phyloP scores from a whole-genome alignment of 179 eudicot genomes.

The Spinacia oleracea region DNA sequence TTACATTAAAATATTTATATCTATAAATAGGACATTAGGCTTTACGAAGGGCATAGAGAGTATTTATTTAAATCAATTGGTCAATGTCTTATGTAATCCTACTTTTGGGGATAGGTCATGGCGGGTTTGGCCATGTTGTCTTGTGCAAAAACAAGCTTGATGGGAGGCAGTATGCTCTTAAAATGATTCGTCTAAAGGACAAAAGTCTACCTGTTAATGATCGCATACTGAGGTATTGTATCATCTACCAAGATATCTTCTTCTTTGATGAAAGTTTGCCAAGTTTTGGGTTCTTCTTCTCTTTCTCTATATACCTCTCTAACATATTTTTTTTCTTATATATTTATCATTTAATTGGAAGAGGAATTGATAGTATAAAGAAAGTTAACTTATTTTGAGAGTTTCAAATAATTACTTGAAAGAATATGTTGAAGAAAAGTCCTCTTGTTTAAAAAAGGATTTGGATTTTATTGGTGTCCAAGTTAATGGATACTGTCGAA shows the following conservation, averaged over 20 bases:
- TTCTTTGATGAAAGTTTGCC: conserved; percentile 3
- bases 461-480: background rate
- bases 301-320: background rate
- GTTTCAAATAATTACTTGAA: background rate
- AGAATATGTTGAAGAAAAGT: background rate
- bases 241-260: background rate
- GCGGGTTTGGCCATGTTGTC: conserved; percentile 96
- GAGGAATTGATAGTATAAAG: background rate
- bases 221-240: conserved; percentile 73
- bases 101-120: conserved; percentile 63
- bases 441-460: background rate
- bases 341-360: background rate
- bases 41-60: background rate
- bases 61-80: background rate
- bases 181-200: conserved; percentile 93
- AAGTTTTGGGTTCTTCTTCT: background rate
- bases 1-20: too few species aligned
- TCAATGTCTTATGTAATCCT: conserved; percentile 20
- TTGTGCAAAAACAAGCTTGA: conserved; percentile 95
- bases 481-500: background rate
- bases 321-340: background rate
- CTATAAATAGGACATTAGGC: background rate
- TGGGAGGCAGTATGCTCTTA: conserved; percentile 95
- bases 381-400: background rate
- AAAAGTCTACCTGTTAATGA: conserved; percentile 80